Conservation (phyloP, 345 rosid genomes). For the Sapria himalayana region DNA sequence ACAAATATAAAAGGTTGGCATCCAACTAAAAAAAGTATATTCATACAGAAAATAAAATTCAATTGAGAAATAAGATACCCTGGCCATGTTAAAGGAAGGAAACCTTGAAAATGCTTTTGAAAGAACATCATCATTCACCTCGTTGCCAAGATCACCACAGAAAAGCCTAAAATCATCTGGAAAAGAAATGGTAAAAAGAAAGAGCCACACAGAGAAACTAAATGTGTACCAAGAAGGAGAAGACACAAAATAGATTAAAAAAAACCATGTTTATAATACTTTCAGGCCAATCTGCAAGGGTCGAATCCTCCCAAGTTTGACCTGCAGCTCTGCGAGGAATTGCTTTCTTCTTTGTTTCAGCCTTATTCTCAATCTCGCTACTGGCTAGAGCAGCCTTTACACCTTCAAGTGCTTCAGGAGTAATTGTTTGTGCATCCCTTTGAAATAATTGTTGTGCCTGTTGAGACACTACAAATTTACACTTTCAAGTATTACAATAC, state of each 20-base stretch:
- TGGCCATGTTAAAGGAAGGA: conserved; percentile 96
- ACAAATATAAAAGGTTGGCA: conserved; percentile 18
- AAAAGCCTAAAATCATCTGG: conserved; percentile 84
- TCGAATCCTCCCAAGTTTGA: conserved; percentile 88
- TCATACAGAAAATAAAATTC: conserved; percentile 5
- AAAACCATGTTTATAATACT: conserved; percentile 21
- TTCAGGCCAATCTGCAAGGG: conserved; percentile 96
- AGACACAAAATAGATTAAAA: not conserved
- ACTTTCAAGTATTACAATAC: not conserved
- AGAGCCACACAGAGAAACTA: not conserved
- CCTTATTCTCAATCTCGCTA: conserved; percentile 80
- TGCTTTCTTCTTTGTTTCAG: conserved; percentile 77
- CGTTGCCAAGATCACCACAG: conserved; percentile 99
- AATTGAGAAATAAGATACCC: conserved; percentile 17
- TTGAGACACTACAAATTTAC: conserved; percentile 8
- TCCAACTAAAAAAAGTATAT: conserved; percentile 8
- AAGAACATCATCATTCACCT: conserved; percentile 98
- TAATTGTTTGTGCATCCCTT: conserved; percentile 81
- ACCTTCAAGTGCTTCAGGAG: conserved; percentile 89
- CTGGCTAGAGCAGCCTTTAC: conserved; percentile 92
- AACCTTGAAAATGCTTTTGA: conserved; percentile 87
- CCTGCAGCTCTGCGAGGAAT: conserved; percentile 97
- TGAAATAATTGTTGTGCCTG: conserved; percentile 91
- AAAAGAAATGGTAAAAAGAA: not conserved
- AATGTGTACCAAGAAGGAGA: not conserved